Base-by-base conservation (phyloP, 2,329 filamentous ascomycete species). In the Coleophoma eucalyptorum region DNA sequence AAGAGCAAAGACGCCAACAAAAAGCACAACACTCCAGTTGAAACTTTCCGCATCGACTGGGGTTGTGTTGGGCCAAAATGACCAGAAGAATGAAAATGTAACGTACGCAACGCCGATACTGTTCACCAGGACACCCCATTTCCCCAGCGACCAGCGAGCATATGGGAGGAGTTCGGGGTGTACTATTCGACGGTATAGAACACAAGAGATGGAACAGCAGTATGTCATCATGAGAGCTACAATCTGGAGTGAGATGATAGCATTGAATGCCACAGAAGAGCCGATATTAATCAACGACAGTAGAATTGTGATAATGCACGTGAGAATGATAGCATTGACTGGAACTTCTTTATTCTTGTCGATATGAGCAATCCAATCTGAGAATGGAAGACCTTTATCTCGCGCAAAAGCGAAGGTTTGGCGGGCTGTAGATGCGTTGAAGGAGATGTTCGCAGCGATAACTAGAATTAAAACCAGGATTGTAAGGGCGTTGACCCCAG, bases 171-270 rank as follows among this genome's bases (percentile, higher is more conserved):
- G 64, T n/a, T 69, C 61, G 13, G 65, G 67, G 16, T 58, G 57
- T 15, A 72, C 54, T 40, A 65, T 50, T 10, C 72, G 69, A 20
- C 71, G 67, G 52, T 67, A 69, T 46, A 77, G 64, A 18, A 78
- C 63, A 50, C 73, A 70, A 11, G 62, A 48, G 41, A 74, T 67
- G 12, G 73, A 74, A 43, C 78, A 66, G 37, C 78, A 67, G 58
- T 80, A 80, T 7, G 74, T 76, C n/a, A 71, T 68, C 50, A 79
- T 73, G 5, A 80, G 67, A 1, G 74, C 71, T 21, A 67, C 72
- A 38, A 78, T 67, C 41, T 74, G 72, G 13, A 81, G 67, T 2
- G 75, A 78, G 18, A 75, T 72, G 51, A 80, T 72, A 48, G 73
- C 75, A 57, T 79, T 77, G 62, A 80, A 77, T 4, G 76, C 78